Base-by-base conservation (phyloP, 768 basidiomycete species). In the Tulasnella sp. region DNA sequence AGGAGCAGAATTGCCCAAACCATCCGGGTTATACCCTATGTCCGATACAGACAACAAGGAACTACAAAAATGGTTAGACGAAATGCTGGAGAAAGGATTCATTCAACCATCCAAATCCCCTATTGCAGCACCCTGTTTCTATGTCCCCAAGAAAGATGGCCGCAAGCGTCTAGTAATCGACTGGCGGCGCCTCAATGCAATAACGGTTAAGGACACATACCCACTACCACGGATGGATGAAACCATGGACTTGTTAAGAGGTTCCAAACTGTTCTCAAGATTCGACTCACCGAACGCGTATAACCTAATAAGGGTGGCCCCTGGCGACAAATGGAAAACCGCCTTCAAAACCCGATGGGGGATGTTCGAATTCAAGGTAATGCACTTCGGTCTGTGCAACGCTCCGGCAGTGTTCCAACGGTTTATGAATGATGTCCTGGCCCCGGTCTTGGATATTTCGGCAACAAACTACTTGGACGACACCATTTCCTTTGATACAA, bases 71-170 rank as follows among this genome's bases (percentile, higher is more conserved):
- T 88, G 84, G 77, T 72, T 87, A 37, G 82, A 86, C 23, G 79
- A 83, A 20, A 84, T 87, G 72, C 83, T 87, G 67, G 61, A 44
- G 1, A 82, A 81, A 48, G 86, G 86, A 84, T 83, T 84, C 84
- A 2, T 78, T 9, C 39, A 39, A 39, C 39, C 39, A 39, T 39
- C 39, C 9, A 39, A 80, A 16, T 83, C 83, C 2, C 79, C 83
- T 3, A 77, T 74, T 6, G 32, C 44, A 29, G n/a, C 75, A 73
- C 80, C 39, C 5, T 72, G 57, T 78, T 75, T 81, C 74, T 51
- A 51, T 15, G 13, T 51, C 3, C 51, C 51, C 3, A 51, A 77
- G 75, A 32, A 81, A 79, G 71, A 79, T 75, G 55, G 77, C 74
- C 70, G 74, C 72, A 67, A 20, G 20, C 29, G 69, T 6, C 20